Base-by-base conservation (phyloP, 768 basidiomycete genomes). In the Boletellus ananiceps region DNA sequence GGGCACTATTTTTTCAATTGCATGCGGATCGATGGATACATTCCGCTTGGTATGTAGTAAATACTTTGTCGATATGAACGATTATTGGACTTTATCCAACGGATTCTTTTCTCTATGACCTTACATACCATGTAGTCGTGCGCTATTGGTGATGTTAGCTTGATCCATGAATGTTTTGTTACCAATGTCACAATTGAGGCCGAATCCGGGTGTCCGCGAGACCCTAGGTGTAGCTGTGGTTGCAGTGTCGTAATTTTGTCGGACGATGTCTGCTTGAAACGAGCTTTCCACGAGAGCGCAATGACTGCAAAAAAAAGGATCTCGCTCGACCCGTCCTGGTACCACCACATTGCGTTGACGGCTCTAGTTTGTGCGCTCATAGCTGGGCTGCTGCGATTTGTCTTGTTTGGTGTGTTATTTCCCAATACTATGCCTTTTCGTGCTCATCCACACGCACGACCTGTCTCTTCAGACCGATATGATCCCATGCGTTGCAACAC, bases 401-500 rank as follows among this genome's bases (percentile, higher is more conserved):
- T 71, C 23, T 51, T 83, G 21, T 58, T 71, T 39, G 80, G 80
- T 82, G 45, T 41, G 75, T 44, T 42, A 16, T 41, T 42, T 41
- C 16, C 19, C 40, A 41, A 23, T 44, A 35, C 53, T 4, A 15
- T 46, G 50, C 8, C n/a, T 34, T 43, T 35, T 40, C 34, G n/a
- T 23, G 23, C 40, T 61, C 47, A 51, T 40, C 23, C 19, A 19
- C 19, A 40, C 18, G 16, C 29, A 38, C 13, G 16, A 34, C 35
- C 31, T 15, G 12, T 40, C 25, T 25, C 15, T 39, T 27, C 35
- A 93, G 93, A 89, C 66, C 78, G 75, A 64, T 68, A 75, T 7
- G 92, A 93, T 66, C 81, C 85, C 13, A 72, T 78, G 46, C 86
- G 81, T 60, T 94, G 93, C 62, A 71, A 77, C 50, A 76, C 88